Conservation (phyloP, 1,284 basidiomycete genomes). For the Golubevia sp. region DNA sequence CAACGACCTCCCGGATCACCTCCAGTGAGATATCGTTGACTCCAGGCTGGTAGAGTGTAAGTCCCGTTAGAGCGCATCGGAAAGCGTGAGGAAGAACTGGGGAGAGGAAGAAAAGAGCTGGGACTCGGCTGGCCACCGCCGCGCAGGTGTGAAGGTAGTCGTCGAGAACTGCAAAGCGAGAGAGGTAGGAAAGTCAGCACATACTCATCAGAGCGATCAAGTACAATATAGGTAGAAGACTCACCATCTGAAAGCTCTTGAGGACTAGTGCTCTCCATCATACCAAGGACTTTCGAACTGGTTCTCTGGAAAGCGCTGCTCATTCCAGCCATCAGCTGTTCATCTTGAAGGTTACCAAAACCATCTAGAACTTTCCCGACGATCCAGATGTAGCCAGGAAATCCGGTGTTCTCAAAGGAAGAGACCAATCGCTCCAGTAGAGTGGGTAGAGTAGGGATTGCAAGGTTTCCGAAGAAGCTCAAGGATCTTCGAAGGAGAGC, state of each 20-base stretch:
- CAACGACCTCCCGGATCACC: slow-evolving; percentile 40
- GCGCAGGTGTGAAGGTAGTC: slow-evolving; percentile 54
- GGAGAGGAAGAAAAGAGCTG: slow-evolving; percentile 38
- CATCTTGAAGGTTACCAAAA: too few relatives aligned
- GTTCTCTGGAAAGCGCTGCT: slow-evolving; percentile 36
- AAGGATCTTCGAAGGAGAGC: slow-evolving; percentile 86
- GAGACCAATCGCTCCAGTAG: slow-evolving; percentile 76
- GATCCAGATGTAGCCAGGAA: slow-evolving; percentile 92
- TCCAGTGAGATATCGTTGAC: slow-evolving; percentile 36
- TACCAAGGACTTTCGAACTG: slow-evolving; percentile 28
- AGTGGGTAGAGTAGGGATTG: slow-evolving; percentile 73
- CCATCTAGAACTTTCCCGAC: slow-evolving; percentile 72
- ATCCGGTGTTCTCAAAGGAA: slow-evolving; percentile 80
- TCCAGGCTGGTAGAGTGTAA: slow-evolving; percentile 36
- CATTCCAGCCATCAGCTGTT: slow-evolving; percentile 13
- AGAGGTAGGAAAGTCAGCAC: neutral
- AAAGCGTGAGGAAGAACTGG: slow-evolving; percentile 46
- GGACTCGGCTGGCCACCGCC: slow-evolving; percentile 23
- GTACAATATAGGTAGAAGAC: slow-evolving; percentile 6
- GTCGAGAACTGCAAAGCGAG: slow-evolving; percentile 30
- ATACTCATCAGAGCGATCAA: slow-evolving; percentile 5
- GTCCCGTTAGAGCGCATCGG: slow-evolving; percentile 29
- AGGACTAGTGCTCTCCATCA: slow-evolving; percentile 30
- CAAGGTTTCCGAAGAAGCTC: slow-evolving; percentile 75
- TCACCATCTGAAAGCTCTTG: slow-evolving; percentile 29